Evolutionary conservation across 768 basidiomycete genomes (phyloP), one percentile per base, ranked within the genome.

Genomic region (Udeniomyces megalosporus): DNA sequence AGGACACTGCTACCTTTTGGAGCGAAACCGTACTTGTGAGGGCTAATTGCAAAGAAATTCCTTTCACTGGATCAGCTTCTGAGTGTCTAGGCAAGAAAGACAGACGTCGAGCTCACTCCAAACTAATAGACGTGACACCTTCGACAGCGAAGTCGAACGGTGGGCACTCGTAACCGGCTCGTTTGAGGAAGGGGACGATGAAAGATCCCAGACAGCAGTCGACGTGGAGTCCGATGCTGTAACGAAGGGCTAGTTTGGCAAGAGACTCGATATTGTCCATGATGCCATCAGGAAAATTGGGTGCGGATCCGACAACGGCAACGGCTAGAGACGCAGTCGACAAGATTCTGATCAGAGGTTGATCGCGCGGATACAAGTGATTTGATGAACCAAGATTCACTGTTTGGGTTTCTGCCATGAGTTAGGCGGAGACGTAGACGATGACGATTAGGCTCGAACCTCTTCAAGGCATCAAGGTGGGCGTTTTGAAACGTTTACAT

Each of bases 201-300:
- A 97, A 95, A 53, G 85, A 86, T 2, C 91, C 92, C 11, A 96
- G 77, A 72, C 92, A 96, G 71, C 90, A 92, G 68, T 95, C 92
- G 62, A 96, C 91, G 60, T 65, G 58, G 26, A 65, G 53, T 6
- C 63, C 63, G 42, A 48, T 29, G 51, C 85, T 84, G 71, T 91
- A 74, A 67, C 76, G 77, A 60, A 79, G 73, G 0, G 93, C 92
- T 17, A 99, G 78, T 44, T 76, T 76, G 20, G 82, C 85, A 2
- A 99, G 82, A 0, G 78, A 82, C 17, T 81, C 77, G 57, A 99
- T 93, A 62, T 91, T 82, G 70, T 92, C 89, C 75, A 86, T 85
- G 68, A 83, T 83, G 28, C 87, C 87, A 58, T 77, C 76, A 0
- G 75, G 75, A 67, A 75, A 76, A 66, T 76, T 75, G 24, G 74